Evolutionary conservation across 306 rosid species (phyloP).

Genomic region (Psophocarpus tetragonolobus): DNA sequence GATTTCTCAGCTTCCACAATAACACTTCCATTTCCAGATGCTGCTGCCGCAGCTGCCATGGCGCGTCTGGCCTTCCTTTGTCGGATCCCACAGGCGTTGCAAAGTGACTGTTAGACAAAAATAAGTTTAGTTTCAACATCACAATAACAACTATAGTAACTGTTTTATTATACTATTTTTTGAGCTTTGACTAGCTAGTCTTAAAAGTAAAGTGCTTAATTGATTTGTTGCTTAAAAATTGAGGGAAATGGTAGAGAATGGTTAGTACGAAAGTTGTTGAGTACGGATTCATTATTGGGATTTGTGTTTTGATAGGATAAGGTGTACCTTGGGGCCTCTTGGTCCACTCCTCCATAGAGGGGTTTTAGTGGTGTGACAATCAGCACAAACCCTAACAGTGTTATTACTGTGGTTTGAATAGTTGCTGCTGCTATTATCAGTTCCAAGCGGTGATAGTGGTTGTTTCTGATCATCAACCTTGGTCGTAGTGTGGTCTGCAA

Average conservation of each 20-base stretch:
- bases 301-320: neutral
- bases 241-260: no score
- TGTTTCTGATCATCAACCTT: constrained; percentile 53
- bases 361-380: constrained; percentile 91
- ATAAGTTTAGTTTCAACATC: neutral
- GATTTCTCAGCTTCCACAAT: constrained; percentile 30
- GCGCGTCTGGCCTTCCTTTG: constrained; percentile 97
- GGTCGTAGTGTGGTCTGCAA: constrained; percentile 18
- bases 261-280: neutral
- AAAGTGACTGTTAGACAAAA: constrained; percentile 61
- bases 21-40: constrained; percentile 51
- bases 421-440: constrained; percentile 40
- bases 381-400: constrained; percentile 84
- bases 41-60: constrained; percentile 64
- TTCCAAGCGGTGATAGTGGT: constrained; percentile 34
- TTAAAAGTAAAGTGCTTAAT: neutral
- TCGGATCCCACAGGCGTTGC: constrained; percentile 96
- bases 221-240: neutral
- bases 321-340: constrained; percentile 82
- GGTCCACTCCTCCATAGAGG: constrained; percentile 99
- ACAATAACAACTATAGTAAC: neutral
- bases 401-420: constrained; percentile 32
- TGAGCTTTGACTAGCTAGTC: neutral
- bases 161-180: neutral
- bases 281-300: neutral